Evolutionary conservation across 2,329 filamentous ascomycete species (phyloP).

Genomic region (Aspergillus sp.): DNA sequence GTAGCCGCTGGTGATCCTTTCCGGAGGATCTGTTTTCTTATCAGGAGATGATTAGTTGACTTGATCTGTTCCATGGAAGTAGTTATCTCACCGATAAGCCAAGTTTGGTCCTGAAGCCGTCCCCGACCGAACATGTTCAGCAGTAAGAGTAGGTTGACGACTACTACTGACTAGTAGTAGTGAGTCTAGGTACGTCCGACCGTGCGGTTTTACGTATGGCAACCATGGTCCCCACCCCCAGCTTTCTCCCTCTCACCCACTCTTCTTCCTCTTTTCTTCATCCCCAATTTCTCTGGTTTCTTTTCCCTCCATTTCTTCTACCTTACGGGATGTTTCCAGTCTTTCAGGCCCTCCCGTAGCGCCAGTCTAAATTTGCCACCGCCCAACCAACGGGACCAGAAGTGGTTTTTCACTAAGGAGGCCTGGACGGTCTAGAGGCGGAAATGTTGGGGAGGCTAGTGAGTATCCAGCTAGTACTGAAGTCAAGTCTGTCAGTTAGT

Average conservation of each 20-base stretch:
- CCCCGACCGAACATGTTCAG: neutral
- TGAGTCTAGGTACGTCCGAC: neutral
- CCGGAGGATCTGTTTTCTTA: neutral
- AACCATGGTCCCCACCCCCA: slow-evolving; percentile 10
- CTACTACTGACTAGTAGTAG: too few relatives aligned
- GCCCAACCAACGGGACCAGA: slow-evolving; percentile 8
- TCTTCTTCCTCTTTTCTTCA: neutral
- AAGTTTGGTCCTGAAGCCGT: neutral
- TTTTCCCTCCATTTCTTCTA: neutral
- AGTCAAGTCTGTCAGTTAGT: too few relatives aligned
- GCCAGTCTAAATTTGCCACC: slow-evolving; percentile 9
- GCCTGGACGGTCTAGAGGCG: slow-evolving; percentile 2
- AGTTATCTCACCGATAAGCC: slow-evolving; percentile 7
- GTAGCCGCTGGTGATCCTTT: too few relatives aligned
- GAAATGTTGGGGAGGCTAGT: slow-evolving; percentile 5
- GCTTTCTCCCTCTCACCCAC: neutral
- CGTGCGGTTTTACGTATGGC: slow-evolving; percentile 1
- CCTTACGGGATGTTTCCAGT: neutral
- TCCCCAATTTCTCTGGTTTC: neutral
- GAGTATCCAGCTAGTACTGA: neutral
- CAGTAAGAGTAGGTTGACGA: too few relatives aligned
- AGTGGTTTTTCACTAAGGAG: neutral
- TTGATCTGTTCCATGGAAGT: slow-evolving; percentile 2
- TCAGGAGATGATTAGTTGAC: neutral
- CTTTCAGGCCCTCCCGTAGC: slow-evolving; percentile 9